phyloP scores from a whole-genome alignment of 2,329 filamentous ascomycete species.

The Aureobasidium sp. region DNA sequence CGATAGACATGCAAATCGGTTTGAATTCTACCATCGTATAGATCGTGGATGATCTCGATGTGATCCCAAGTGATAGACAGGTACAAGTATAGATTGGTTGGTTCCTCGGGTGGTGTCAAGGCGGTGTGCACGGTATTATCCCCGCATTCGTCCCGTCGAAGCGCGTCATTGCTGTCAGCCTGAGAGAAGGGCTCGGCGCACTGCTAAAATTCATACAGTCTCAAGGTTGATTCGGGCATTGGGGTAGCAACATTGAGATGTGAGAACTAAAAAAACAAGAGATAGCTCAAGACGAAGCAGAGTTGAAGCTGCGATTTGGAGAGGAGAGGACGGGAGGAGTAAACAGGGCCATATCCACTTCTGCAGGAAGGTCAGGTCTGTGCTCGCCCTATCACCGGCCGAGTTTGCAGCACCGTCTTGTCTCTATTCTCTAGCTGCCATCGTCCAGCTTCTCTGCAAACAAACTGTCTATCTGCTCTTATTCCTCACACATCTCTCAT shows the following conservation, averaged over 20 bases:
- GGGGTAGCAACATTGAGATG: neutral
- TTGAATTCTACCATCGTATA: neutral
- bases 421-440: neutral
- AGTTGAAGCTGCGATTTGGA: too few species aligned
- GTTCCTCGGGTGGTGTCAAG: neutral
- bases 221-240: neutral
- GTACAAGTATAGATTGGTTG: neutral
- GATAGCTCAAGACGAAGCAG: neutral
- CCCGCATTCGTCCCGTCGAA: neutral
- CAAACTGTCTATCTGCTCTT: neutral
- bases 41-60: neutral
- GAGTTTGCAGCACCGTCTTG: neutral
- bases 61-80: neutral
- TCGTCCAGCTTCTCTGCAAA: neutral
- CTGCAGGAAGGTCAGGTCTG: neutral
- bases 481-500: neutral
- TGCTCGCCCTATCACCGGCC: neutral
- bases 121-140: neutral
- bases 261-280: neutral
- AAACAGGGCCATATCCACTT: neutral
- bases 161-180: constrained; percentile 8
- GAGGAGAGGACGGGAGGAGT: neutral
- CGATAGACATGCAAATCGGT: neutral
- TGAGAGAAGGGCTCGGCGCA: neutral
- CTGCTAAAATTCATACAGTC: neutral